Base-by-base conservation (phyloP, 495 filamentous ascomycete species). In the Talaromyces thailandensis region DNA sequence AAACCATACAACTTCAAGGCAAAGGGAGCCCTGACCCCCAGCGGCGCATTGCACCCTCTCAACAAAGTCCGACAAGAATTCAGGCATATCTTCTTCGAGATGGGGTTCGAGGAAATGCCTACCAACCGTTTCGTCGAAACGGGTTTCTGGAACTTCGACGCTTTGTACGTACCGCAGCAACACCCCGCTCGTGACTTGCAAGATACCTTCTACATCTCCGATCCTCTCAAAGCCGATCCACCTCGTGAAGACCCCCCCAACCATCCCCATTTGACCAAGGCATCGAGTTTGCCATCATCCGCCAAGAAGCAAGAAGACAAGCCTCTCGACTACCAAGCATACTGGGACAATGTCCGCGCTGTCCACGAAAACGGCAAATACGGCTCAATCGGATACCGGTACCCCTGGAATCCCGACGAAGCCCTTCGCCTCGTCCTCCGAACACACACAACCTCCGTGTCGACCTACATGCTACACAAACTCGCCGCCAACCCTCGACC, bases 1-100 rank as follows among this genome's bases (percentile, higher is more conserved):
- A 98, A 98, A 79, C 90, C 93, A 32, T 97, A 97, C 79, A 98
- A 97, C 79, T 98, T 97, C 82, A 92, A 91, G 63, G 88, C 94
- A 18, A 84, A 92, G 64, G 94, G 94, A 62, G 88, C 90, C 6
- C 79, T 83, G 40, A 87, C 92, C 60, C 79, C 84, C 26, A 80
- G 88, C n/a, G 93, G 93, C 55, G 90, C 94, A 24, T 77, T 98
- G 63, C 93, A 98, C 76, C 94, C 94, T 2, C 79, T 98, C 66
- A 97, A 90, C 75, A 97, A 97, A 77, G 93, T 97, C 63, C 87
- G 93, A 55, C 81, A 88, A 63, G 94, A 97, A 75, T 95, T 98
- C 82, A 83, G 94, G 52, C 89, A 91, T 69, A 96, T 97, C 73
- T 97, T 98, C 86, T 98, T 98, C 75, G 92, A 95, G 53, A 81